A percentile compares a stretch with the other conserved stretches of the same genome.
Evolutionary conservation across 2,329 filamentous ascomycete genomes (phyloP).

Genomic region (Amphichorda felina): DNA sequence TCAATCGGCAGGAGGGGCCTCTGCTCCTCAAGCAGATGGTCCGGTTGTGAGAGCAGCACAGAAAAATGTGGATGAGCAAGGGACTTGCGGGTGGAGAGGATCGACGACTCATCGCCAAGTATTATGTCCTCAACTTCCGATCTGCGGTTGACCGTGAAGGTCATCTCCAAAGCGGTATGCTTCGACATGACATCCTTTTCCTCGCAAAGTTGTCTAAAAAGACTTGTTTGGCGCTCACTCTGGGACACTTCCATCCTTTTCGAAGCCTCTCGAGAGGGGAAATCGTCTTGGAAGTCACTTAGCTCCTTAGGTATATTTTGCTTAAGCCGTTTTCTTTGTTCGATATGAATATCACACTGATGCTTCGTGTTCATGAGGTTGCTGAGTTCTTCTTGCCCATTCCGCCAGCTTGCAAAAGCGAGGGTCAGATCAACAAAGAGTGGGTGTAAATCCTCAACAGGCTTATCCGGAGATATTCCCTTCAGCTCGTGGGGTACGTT

Average conservation of each 20-base stretch:
- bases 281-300: slow-evolving; percentile 29
- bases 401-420: slow-evolving; percentile 29
- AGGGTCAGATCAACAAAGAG: slow-evolving; percentile 30
- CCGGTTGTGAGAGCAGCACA: slow-evolving; percentile 34
- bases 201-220: slow-evolving; percentile 26
- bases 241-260: slow-evolving; percentile 19
- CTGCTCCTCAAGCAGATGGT: slow-evolving; percentile 25
- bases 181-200: slow-evolving; percentile 28
- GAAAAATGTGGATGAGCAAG: slow-evolving; percentile 29
- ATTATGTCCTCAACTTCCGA: slow-evolving; percentile 27
- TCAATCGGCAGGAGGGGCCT: slow-evolving; percentile 26
- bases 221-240: slow-evolving; percentile 18
- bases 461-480: slow-evolving; percentile 21
- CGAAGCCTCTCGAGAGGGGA: slow-evolving; percentile 20
- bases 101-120: slow-evolving; percentile 17
- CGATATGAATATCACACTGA: slow-evolving; percentile 17
- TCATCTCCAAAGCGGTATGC: slow-evolving; percentile 24
- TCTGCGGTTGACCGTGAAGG: slow-evolving; percentile 24
- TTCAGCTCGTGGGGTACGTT: slow-evolving; percentile 18
- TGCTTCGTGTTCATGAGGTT: slow-evolving; percentile 29
- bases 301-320: slow-evolving; percentile 11
- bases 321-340: neutral
- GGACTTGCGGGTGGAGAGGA: slow-evolving; percentile 10
- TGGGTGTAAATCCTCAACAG: slow-evolving; percentile 31
- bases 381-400: slow-evolving; percentile 32